Percentiles rank a stretch among this genome's conserved stretches.
phyloP scores from a whole-genome alignment of 805 yeast species.

The Candida khao-thaluensis region DNA sequence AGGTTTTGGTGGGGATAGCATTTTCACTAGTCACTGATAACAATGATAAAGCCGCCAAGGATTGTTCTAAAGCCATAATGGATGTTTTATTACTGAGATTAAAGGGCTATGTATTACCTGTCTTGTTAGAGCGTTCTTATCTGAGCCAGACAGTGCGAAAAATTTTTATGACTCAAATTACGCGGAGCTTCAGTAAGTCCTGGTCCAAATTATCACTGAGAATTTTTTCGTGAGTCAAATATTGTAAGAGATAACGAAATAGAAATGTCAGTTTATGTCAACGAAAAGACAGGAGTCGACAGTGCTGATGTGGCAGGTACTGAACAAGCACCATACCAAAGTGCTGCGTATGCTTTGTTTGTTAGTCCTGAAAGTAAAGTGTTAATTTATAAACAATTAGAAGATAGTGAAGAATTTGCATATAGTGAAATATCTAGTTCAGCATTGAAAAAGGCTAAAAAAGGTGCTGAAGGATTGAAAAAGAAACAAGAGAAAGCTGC shows the following conservation, averaged over 20 bases:
- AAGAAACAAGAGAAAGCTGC: constrained; percentile 74
- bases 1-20: constrained; percentile 61
- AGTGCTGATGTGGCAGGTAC: constrained; percentile 54
- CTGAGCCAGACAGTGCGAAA: constrained; percentile 1
- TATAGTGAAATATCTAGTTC: constrained; percentile 82
- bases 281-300: constrained; percentile 73
- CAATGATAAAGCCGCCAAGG: constrained; percentile 65
- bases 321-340: constrained; percentile 67
- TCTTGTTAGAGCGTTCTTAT: no score
- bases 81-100: no score
- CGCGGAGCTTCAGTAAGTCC: not conserved
- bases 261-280: constrained; percentile 56
- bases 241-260: not conserved
- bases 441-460: constrained; percentile 93
- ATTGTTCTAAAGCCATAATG: constrained; percentile 73
- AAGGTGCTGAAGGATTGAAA: constrained; percentile 88
- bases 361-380: constrained; percentile 53
- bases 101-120: no score
- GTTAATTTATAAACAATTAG: constrained; percentile 59
- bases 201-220: not conserved
- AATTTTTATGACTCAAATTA: constrained; percentile 5
- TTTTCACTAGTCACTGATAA: constrained; percentile 52
- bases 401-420: constrained; percentile 49
- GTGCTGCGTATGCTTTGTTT: constrained; percentile 79
- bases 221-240: constrained; percentile 6